Evolutionary conservation across 192 early-diverging fungal genomes (phyloP), one percentile per base, ranked within the genome.

Genomic region (Anaeromyces robustus): DNA sequence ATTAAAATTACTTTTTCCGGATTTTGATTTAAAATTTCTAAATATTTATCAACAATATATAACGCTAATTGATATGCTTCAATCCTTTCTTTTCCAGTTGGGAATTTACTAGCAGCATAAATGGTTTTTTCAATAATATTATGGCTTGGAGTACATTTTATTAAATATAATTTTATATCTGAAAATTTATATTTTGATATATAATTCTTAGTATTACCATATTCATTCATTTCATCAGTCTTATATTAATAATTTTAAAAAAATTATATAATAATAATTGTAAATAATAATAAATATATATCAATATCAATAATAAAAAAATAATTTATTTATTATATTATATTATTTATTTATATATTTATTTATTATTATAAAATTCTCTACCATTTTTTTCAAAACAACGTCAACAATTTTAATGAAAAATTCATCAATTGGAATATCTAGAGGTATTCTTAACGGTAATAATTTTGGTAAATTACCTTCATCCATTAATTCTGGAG

Each of bases 391-490:
- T 77, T 83, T 78, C 16, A 89, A 82, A 77, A 88, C 84, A 30
- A 86, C 83, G 30, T 93, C 88, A 77, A 93, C 85, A 31, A 92
- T 85, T 29, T 87, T 84, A 78, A 88, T 86, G 84, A 91, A 92
- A 83, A 94, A 89, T 43, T 91, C 83, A 80, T 94, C 93, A 77
- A 87, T 82, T 78, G 82, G 81, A 1, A 93, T 82, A 30, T 85
- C 83, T 1, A 94, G 84, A 22, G 88, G 87, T 30, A 80, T 82
- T 22, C 87, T 82, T 78, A 94, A 86, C 14, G 90, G 88, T 29
- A 92, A 82, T 5, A 94, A 85, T 52, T 83, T 68, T 6, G 88
- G 83, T 5, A 94, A 81, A 30, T 89, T 87, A 1, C 86, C 84
- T 77, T 87, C 85, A 2, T 80, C 26, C 5, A n/a, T 81, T 30